These are phyloP conservation scores for Metschnikowia peoriensis DNA, from an alignment of 805 yeast species.

Conservation along the genomic window DNA sequence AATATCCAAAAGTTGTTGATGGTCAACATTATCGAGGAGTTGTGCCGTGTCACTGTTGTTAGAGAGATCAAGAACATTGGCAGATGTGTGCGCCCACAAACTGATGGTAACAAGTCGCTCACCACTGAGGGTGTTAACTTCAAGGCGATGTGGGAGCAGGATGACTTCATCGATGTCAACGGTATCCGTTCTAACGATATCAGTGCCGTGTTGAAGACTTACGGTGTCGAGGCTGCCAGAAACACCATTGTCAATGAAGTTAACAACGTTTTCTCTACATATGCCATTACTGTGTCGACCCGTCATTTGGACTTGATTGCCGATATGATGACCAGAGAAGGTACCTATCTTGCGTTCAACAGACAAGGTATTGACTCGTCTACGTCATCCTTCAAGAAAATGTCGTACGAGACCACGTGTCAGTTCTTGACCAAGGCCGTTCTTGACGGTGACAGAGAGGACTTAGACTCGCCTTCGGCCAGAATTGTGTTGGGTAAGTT, in stretches of 20 bases:
- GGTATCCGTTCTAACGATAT: constrained; percentile 90
- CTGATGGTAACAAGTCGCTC: constrained; percentile 48
- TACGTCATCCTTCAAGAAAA: constrained; percentile 95
- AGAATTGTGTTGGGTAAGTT: constrained; percentile 90
- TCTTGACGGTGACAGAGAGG: constrained; percentile 85
- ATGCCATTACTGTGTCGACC: constrained; percentile 87
- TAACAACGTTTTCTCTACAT: constrained; percentile 91
- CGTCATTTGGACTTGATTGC: constrained; percentile 97
- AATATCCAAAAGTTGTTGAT: constrained; percentile 89
- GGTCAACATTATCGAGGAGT: constrained; percentile 94
- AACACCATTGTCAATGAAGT: constrained; percentile 95
- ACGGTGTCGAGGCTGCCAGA: constrained; percentile 99
- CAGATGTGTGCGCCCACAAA: constrained; percentile 82
- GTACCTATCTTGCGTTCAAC: constrained; percentile 92
- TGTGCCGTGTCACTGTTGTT: constrained; percentile 86
- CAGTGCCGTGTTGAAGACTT: constrained; percentile 81
- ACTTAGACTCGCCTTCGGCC: constrained; percentile 88
- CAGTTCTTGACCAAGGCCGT: constrained; percentile 97
- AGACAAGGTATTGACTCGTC: constrained; percentile 97
- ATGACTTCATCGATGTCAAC: constrained; percentile 86
- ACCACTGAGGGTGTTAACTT: constrained; percentile 98
- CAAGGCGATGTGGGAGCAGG: constrained; percentile 97
- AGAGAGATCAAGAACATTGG: constrained; percentile 91
- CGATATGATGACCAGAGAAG: constrained; percentile 99
- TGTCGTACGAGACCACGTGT: constrained; percentile 98